Evolutionary conservation across 768 basidiomycete genomes (phyloP).

Genomic region (Russula griseocarnosa): DNA sequence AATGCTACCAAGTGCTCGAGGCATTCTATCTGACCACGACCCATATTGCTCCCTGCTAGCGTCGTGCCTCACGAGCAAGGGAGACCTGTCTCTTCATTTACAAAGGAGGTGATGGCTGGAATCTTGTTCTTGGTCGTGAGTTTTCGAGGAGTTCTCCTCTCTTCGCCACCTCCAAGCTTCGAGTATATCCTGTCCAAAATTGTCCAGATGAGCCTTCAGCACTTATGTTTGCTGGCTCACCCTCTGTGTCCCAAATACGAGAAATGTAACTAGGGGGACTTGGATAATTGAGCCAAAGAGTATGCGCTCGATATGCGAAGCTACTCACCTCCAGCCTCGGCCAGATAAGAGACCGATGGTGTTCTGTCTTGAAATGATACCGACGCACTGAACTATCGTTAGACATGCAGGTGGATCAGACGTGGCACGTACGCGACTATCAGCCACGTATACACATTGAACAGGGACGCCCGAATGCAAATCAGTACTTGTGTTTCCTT

Average conservation of each 20-base stretch:
- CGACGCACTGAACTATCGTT: background rate
- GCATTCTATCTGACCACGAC: background rate
- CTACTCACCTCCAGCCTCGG: constrained; percentile 47
- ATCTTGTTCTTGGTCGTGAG: background rate
- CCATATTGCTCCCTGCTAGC: background rate
- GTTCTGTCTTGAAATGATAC: background rate
- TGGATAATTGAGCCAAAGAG: constrained; percentile 28
- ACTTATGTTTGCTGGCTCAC: constrained; percentile 33
- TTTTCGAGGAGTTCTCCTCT: background rate
- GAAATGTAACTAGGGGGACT: constrained; percentile 50
- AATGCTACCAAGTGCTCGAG: background rate
- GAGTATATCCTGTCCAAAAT: constrained; percentile 38
- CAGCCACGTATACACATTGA: constrained; percentile 20
- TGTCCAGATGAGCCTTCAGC: background rate
- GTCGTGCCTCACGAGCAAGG: background rate
- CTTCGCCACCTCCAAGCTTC: constrained; percentile 29
- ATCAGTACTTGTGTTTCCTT: constrained; percentile 38
- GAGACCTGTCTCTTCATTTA: too few relatives aligned
- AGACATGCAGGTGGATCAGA: background rate
- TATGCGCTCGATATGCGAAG: constrained; percentile 3
- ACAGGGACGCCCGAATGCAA: constrained; percentile 37
- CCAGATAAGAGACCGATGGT: constrained; percentile 42
- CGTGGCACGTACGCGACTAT: constrained; percentile 17
- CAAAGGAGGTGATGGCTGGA: background rate
- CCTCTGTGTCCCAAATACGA: constrained; percentile 50